A percentile compares a stretch with the other conserved stretches of the same genome.
These are phyloP conservation scores for Aspergillus sojae DNA, from an alignment of 2,329 filamentous ascomycete genomes.

Conservation along the genomic window DNA sequence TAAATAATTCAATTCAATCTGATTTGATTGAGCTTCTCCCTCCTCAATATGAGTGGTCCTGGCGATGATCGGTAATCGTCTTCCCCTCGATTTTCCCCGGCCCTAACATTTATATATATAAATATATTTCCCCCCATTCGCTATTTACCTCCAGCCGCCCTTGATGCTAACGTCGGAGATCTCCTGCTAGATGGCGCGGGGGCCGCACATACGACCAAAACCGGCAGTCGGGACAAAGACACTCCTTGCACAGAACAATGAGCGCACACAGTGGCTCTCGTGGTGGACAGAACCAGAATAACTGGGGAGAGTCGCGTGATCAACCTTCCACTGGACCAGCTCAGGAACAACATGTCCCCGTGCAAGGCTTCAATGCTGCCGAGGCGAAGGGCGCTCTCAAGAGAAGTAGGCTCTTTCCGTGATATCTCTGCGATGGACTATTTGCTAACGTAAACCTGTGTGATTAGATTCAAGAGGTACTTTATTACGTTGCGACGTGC, in stretches of 20 bases:
- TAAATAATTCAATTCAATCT: not conserved
- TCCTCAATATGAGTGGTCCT: slow-evolving; percentile 38
- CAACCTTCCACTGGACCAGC: slow-evolving; percentile 20
- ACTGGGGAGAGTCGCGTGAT: slow-evolving; percentile 33
- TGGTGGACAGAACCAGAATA: slow-evolving; percentile 30
- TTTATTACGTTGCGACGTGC: not conserved
- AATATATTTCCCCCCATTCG: not conserved
- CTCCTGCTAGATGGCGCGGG: slow-evolving; percentile 41
- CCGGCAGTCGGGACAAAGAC: slow-evolving; percentile 41
- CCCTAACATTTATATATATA: not conserved
- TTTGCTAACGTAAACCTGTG: not conserved
- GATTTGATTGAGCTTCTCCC: slow-evolving; percentile 2
- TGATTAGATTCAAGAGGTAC: slow-evolving; percentile 36
- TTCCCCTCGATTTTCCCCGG: not conserved
- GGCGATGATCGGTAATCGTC: slow-evolving; percentile 39
- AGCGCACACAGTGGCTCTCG: slow-evolving; percentile 37
- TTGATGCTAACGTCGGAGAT: not conserved
- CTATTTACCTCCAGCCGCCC: not conserved
- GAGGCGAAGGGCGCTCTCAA: slow-evolving; percentile 46
- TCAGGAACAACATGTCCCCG: slow-evolving; percentile 46
- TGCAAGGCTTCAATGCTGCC: slow-evolving; percentile 46
- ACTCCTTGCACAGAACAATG: slow-evolving; percentile 35
- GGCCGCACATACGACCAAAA: slow-evolving; percentile 39
- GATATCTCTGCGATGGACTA: not conserved
- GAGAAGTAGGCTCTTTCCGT: slow-evolving; percentile 34